Evolutionary conservation across 805 yeast species (phyloP).

Genomic region (Scheffersomyces coipomensis): DNA sequence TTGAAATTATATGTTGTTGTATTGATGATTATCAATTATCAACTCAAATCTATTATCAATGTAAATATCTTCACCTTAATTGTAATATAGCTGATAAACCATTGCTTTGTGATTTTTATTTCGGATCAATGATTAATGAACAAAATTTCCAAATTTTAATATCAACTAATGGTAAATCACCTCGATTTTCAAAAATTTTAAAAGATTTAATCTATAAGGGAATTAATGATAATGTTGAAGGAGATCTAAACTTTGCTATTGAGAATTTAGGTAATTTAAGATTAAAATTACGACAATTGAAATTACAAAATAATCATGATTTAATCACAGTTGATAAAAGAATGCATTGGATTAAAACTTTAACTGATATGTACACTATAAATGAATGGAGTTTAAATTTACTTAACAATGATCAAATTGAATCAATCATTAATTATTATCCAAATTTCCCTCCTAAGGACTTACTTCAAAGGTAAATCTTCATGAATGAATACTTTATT

Average conservation of each 20-base stretch:
- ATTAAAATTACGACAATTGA: slow-evolving; percentile 42
- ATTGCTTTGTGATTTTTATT: slow-evolving; percentile 79
- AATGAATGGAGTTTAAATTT: slow-evolving; percentile 57
- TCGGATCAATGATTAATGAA: slow-evolving; percentile 72
- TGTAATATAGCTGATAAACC: slow-evolving; percentile 87
- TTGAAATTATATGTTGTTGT: slow-evolving; percentile 71
- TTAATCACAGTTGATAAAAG: slow-evolving; percentile 52
- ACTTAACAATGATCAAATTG: slow-evolving; percentile 23
- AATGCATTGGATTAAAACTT: slow-evolving; percentile 68
- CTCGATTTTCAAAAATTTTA: slow-evolving; percentile 59
- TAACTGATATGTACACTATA: slow-evolving; percentile 60
- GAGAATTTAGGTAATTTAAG: slow-evolving; percentile 59
- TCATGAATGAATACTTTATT: slow-evolving; percentile 72
- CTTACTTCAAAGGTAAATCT: slow-evolving; percentile 37
- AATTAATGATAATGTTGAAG: slow-evolving; percentile 32
- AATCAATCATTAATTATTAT: slow-evolving; percentile 43
- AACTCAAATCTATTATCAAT: slow-evolving; percentile 51
- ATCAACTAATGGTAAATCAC: slow-evolving; percentile 80
- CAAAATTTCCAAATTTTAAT: slow-evolving; percentile 80
- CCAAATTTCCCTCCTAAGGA: slow-evolving; percentile 50
- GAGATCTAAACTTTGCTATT: slow-evolving; percentile 59
- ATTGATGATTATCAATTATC: slow-evolving; percentile 68
- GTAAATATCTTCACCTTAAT: slow-evolving; percentile 46
- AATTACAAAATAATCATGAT: slow-evolving; percentile 43
- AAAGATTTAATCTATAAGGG: slow-evolving; percentile 54